Percentiles rank a stretch among this genome's conserved stretches.
Evolutionary conservation across 2,329 filamentous ascomycete species (phyloP).

Genomic region (Paraconiothyrium brasiliense): DNA sequence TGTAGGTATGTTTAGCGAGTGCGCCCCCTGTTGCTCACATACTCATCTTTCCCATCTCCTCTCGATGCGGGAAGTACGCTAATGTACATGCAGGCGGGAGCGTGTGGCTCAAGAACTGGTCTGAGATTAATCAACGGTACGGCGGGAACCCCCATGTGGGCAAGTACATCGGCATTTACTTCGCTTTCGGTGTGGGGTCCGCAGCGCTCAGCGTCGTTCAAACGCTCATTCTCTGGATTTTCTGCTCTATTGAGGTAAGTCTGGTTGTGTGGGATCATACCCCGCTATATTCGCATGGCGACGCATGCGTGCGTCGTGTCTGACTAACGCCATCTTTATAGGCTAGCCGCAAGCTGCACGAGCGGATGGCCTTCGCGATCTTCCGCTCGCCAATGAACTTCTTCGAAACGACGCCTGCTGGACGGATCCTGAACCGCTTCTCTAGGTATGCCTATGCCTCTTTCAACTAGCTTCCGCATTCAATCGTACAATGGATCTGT

Average conservation of each 20-base stretch:
- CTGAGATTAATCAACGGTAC: slow-evolving; percentile 76
- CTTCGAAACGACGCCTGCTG: slow-evolving; percentile 95
- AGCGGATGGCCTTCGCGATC: slow-evolving; percentile 95
- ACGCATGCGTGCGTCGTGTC: slow-evolving; percentile 18
- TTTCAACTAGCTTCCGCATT: neutral
- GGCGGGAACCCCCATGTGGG: slow-evolving; percentile 79
- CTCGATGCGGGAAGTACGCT: slow-evolving; percentile 23
- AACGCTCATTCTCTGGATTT: slow-evolving; percentile 97
- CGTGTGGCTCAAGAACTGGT: slow-evolving; percentile 94
- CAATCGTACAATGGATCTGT: slow-evolving; percentile 3
- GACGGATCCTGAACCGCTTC: slow-evolving; percentile 96
- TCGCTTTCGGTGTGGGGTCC: slow-evolving; percentile 89
- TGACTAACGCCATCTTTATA: slow-evolving; percentile 50
- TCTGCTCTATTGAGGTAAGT: slow-evolving; percentile 94
- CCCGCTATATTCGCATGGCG: slow-evolving; percentile 17
- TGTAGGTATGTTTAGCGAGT: slow-evolving; percentile 67
- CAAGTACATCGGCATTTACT: slow-evolving; percentile 94
- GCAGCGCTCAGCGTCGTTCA: slow-evolving; percentile 87
- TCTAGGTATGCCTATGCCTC: slow-evolving; percentile 71
- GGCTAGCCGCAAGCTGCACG: slow-evolving; percentile 95
- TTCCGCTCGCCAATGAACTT: slow-evolving; percentile 99
- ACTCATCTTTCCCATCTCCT: slow-evolving; percentile 19
- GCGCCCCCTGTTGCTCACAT: slow-evolving; percentile 28
- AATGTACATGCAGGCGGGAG: slow-evolving; percentile 68
- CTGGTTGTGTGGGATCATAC: slow-evolving; percentile 7